Evolutionary conservation across 768 basidiomycete species (phyloP), one percentile per base, ranked within the genome.

Genomic region (Amanita subjunquillea): DNA sequence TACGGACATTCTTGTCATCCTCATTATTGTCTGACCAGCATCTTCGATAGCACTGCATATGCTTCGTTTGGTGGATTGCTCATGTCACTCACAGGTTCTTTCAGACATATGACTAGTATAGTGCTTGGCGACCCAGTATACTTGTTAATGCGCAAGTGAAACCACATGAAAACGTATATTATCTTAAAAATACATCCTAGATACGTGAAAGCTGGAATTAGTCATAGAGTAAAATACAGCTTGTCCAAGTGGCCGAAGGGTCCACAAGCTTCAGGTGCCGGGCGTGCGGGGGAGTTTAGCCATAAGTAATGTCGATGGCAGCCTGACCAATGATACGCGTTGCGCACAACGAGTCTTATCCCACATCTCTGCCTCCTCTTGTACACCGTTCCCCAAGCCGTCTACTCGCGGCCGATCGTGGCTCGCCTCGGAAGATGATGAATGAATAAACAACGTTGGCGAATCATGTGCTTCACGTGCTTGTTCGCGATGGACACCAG

Each of bases 61-160:
- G 87, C 88, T 40, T 97, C 95, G 6, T 99, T 96, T 55, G 96
- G 96, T 38, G 96, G 96, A 20, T 76, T 99, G 15, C 74, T 99
- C 37, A 84, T 99, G 83, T 92, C 96, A 0, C 70, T 99, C 48
- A 85, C 91, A 27, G 96, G 96, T 2, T 90, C 84, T 30, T 93
- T 83, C 69, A 81, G 96, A 53, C 93, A 97, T 70, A 77, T 99
- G 77, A 83, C 89, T 32, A 83, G 79, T 60, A 83, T 99, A 53
- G 91, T 95, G 12, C 80, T 98, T 4, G 94, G 95, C 27, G 92
- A 97, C 62, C 87, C 92, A 46, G 77, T 97, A 51, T 98, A 91
- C 66, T 71, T 96, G 39, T 76, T 98, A 32, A 78, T 97, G 70
- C 77, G 94, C 61, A 84, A 81, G 72, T 90, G 71, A 72, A 48